A percentile compares a stretch with the other conserved stretches of the same genome.
These are phyloP conservation scores for Brassica incana DNA, from an alignment of 345 rosid species.

Conservation along the genomic window DNA sequence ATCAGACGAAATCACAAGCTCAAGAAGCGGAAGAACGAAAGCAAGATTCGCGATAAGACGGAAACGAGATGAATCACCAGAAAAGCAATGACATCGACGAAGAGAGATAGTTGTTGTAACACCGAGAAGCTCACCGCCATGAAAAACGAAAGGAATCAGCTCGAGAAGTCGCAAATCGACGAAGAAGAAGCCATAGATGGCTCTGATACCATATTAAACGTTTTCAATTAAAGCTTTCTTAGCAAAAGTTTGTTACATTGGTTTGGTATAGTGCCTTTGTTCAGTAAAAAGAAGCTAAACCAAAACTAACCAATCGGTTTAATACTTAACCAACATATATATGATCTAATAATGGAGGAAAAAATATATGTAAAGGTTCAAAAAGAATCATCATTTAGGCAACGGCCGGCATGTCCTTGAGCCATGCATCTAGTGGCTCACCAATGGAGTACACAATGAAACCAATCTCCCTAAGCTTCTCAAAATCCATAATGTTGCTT, in stretches of 20 bases:
- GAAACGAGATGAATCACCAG: neutral
- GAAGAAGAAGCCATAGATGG: too few relatives aligned
- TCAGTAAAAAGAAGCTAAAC: neutral
- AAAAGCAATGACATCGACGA: too few relatives aligned
- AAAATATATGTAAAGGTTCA: neutral
- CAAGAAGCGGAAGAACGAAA: neutral
- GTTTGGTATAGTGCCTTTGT: neutral
- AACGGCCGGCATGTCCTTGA: slow-evolving; percentile 39
- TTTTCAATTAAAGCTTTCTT: too few relatives aligned
- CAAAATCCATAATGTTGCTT: slow-evolving; percentile 55
- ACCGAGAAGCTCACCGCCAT: neutral
- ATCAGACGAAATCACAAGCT: too few relatives aligned
- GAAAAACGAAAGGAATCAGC: neutral
- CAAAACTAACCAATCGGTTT: neutral
- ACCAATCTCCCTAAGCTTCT: slow-evolving; percentile 52
- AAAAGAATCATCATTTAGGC: slow-evolving; percentile 21
- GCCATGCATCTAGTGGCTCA: slow-evolving; percentile 38
- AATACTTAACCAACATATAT: neutral
- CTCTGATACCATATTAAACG: neutral
- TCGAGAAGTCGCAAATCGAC: too few relatives aligned
- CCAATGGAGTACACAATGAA: slow-evolving; percentile 68
- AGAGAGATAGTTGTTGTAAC: neutral
- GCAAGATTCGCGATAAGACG: neutral
- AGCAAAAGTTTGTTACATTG: too few relatives aligned
- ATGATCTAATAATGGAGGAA: neutral